phyloP scores from a whole-genome alignment of 805 yeast species.

The Saccharomycopsis olivae region DNA sequence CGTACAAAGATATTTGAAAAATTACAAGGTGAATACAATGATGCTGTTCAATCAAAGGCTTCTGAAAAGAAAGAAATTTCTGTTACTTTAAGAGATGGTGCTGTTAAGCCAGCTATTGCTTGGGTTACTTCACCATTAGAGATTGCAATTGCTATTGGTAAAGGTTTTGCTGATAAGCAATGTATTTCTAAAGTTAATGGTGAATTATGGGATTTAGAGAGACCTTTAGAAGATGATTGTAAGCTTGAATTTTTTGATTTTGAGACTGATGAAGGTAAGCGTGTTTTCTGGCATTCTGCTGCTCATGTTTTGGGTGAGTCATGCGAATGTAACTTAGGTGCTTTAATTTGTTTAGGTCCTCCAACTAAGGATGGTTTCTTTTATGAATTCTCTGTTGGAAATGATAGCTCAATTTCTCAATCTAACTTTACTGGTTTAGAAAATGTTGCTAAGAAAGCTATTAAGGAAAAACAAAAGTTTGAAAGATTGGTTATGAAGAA shows the following conservation, averaged over 20 bases:
- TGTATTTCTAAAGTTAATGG: constrained; percentile 90
- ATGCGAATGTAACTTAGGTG: constrained; percentile 92
- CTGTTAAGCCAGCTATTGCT: constrained; percentile 63
- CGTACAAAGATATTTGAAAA: constrained; percentile 73
- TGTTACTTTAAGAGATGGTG: constrained; percentile 81
- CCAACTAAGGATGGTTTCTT: constrained; percentile 97
- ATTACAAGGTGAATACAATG: constrained; percentile 70
- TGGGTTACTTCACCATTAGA: constrained; percentile 88
- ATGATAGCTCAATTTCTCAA: constrained; percentile 64
- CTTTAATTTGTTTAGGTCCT: constrained; percentile 89
- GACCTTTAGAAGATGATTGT: constrained; percentile 75
- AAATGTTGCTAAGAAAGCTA: constrained; percentile 76
- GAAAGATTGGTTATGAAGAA: constrained; percentile 89
- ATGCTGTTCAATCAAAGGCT: constrained; percentile 49
- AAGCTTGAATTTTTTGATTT: constrained; percentile 78
- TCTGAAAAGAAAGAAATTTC: constrained; percentile 50
- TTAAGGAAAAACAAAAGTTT: constrained; percentile 90
- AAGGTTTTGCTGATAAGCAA: constrained; percentile 79
- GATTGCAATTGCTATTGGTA: constrained; percentile 75
- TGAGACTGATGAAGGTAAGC: constrained; percentile 87
- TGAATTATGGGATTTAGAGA: constrained; percentile 85
- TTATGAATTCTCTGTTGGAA: constrained; percentile 85
- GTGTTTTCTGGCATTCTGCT: constrained; percentile 97
- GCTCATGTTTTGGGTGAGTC: constrained; percentile 98
- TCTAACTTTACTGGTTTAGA: constrained; percentile 79